Base-by-base conservation (phyloP, 176 grass and related monocot species). In the Hordeum marinum region DNA sequence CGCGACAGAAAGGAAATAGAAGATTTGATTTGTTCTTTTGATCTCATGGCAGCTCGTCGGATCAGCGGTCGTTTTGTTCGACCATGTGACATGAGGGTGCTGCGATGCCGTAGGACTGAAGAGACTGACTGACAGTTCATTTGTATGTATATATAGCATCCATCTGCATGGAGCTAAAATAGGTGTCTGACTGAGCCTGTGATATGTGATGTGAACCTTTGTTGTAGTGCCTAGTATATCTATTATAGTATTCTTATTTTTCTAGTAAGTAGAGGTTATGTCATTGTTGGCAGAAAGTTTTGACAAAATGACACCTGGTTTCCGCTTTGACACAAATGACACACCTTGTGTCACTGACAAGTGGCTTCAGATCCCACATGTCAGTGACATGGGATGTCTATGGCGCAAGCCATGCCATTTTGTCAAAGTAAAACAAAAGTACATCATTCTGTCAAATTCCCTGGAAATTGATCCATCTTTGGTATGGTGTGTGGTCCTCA, bases 11-110 rank as follows among this genome's bases (percentile, higher is more conserved):
- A 41, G 31, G 72, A 17, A 60, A 31, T 50, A 78, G 77, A 80
- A 77, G 36, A 87, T 88, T 88, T 65, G 73, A 78, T 80, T 64
- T 31, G 42, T 60, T 89, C 50, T 81, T 85, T 54, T 86, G 18
- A 60, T 84, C 37, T 45, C 2, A 21, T 76, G 32, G 69, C 80
- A 79, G 36, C 39, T 57, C 11, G 39, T 77, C 3, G 4, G 72
- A 82, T 15, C 36, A 34, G 39, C 71, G 52, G 40, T 23, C 21
- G 10, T 23, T 42, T 40, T 85, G 82, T 80, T 45, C 24, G 18
- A n/a, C 66, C 24, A 84, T 84, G 67, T 76, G 70, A 81, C 39
- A 31, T 20, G 25, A 36, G 27, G 40, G 17, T 25, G 48, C 45
- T 55, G 65, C 41, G 20, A 18, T 24, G 61, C 41, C 15, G 12